Evolutionary conservation across 164 flowering plant species (phyloP), one percentile per base, ranked within the genome.

Genomic region (Magnolia changhungtana): DNA sequence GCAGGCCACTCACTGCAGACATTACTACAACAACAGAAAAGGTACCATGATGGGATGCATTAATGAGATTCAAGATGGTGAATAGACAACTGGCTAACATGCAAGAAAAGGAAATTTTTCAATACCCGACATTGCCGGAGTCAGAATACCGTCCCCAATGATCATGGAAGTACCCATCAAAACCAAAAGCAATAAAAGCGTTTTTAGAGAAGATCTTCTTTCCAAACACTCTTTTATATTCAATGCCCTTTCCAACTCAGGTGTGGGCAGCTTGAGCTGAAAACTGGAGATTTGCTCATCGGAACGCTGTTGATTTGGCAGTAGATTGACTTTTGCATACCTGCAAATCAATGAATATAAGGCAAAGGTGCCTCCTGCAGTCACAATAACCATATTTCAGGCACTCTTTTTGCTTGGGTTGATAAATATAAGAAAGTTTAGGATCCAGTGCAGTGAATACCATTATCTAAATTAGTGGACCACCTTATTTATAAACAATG

Each of bases 121-220:
- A 45, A 16, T 77, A 96, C 99, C 99, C 85, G 99, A 96, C 84
- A 94, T 94, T 75, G 99, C 99, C 52, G 98, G 99, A n/a, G 99
- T 96, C 24, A 96, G 85, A 83, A 96, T 96, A 31, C 98, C 99
- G 83, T 96, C 99, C 69, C 99, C 99, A 63, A 96, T 94, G 51
- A 96, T 81, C 98, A 96, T 90, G 77, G 99, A 96, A 73, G 99
- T 96, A 65, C 98, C 98, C 87, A 88, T 89, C 67, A 96, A 84
- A 83, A 94, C 99, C 83, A 96, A 80, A 13, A 96, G 82, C 85
- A 96, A 83, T 52, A 96, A 84, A 77, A 89, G 81, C 10, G 90
- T 91, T 84, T 93, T 96, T 86, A 90, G 83, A 65, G 80, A 87
- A 21, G 93, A 84, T 76, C 82, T 90, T 58, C 75, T 86, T 75